Conservation (phyloP, 352 stramenopile species). For the Hyaloperonospora arabidopsidis region DNA sequence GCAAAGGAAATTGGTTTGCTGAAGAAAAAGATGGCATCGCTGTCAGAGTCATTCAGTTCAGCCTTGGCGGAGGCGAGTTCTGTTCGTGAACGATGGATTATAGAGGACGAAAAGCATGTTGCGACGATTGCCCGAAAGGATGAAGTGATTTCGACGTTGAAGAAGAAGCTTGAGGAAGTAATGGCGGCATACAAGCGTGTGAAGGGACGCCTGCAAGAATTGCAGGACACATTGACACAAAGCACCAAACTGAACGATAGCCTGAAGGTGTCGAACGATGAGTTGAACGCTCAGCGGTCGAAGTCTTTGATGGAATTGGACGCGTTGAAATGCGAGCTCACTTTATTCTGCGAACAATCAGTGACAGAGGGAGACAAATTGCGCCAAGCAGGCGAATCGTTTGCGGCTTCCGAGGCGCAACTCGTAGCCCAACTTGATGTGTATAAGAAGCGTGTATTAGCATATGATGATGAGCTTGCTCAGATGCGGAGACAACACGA, state of each 20-base stretch:
- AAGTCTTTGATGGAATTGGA: conserved; percentile 21
- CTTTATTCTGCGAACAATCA: conserved; percentile 13
- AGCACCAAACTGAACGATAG: conserved; percentile 27
- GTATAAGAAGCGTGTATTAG: conserved; percentile 23
- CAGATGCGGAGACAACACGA: conserved; percentile 15
- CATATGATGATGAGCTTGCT: conserved; percentile 25
- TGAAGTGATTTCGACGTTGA: conserved; percentile 44
- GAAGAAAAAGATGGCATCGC: conserved; percentile 19
- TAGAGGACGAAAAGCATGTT: conserved; percentile 14
- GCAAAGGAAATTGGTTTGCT: conserved; percentile 17
- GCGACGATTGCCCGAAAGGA: conserved; percentile 26
- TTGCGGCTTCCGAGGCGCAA: conserved; percentile 17
- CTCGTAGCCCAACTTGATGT: conserved; percentile 25
- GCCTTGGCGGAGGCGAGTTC: conserved; percentile 13
- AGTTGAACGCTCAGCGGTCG: conserved; percentile 19
- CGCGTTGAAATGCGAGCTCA: conserved; percentile 28
- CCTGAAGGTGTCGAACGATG: conserved; percentile 22
- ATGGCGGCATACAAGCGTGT: conserved; percentile 52
- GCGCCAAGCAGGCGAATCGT: conserved; percentile 8
- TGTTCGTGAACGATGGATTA: conserved; percentile 14
- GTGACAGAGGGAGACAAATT: conserved; percentile 16
- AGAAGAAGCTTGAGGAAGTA: conserved; percentile 56
- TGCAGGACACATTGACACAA: conserved; percentile 37
- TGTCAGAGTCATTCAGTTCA: conserved; percentile 10
- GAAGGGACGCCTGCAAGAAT: conserved; percentile 37